Conservation (phyloP, 257 asterid species). For the Jacaranda copaia region DNA sequence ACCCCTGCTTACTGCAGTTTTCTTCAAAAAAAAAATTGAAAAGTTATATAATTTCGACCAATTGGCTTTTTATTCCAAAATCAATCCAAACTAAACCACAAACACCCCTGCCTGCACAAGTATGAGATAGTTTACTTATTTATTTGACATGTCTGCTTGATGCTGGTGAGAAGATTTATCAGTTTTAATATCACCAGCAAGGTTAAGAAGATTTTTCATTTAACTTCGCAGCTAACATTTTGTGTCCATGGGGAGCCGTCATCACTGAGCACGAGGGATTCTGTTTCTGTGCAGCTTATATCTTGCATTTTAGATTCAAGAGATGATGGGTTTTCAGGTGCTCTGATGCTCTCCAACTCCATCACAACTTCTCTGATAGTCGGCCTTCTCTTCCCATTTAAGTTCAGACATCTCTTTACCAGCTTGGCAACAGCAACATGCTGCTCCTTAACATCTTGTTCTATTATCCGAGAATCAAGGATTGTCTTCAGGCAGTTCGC, state of each 20-base stretch:
- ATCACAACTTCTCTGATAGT: slow-evolving; percentile 45
- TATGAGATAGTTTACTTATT: no score
- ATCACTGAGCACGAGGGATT: neutral
- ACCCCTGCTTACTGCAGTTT: no score
- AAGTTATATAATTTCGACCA: no score
- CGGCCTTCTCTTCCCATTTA: slow-evolving; percentile 44
- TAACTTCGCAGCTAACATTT: neutral
- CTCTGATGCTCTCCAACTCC: slow-evolving; percentile 40
- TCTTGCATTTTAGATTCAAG: slow-evolving; percentile 25
- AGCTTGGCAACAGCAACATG: slow-evolving; percentile 35
- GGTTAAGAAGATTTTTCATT: no score
- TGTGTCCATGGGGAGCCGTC: neutral
- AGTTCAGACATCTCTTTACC: slow-evolving; percentile 41
- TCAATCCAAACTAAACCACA: no score
- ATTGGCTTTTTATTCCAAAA: no score
- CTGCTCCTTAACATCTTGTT: slow-evolving; percentile 36
- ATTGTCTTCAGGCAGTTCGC: slow-evolving; percentile 27
- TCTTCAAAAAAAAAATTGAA: no score
- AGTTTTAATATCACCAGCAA: no score
- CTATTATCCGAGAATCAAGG: slow-evolving; percentile 38
- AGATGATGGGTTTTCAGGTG: slow-evolving; percentile 27
- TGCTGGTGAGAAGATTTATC: no score
- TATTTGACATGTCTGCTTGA: no score
- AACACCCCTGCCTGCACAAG: no score
- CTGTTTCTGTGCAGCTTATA: slow-evolving; percentile 4